Conservation (phyloP, 139 green algal species). For the Closterium sp. region DNA sequence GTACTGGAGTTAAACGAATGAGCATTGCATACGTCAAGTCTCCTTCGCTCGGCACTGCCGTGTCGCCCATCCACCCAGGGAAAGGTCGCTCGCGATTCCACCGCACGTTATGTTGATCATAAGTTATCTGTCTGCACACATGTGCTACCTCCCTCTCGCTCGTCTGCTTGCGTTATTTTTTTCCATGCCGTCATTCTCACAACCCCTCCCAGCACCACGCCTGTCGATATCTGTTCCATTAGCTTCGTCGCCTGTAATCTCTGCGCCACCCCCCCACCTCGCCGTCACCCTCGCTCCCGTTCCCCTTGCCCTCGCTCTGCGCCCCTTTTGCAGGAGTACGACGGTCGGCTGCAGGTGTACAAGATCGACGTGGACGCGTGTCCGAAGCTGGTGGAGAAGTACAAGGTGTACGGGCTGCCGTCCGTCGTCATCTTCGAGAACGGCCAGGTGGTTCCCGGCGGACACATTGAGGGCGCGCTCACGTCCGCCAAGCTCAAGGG, state of each 20-base stretch:
- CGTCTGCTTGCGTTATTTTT: too few relatives aligned
- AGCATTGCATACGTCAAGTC: not conserved
- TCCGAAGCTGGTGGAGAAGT: conserved; percentile 80
- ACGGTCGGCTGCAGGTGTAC: conserved; percentile 80
- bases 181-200: not conserved
- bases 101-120: too few relatives aligned
- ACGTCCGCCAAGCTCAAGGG: conserved; percentile 67
- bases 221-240: not conserved
- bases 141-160: too few relatives aligned
- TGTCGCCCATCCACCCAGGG: not conserved
- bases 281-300: not conserved
- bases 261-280: not conserved
- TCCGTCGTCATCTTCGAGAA: conserved; percentile 90
- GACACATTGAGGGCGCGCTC: conserved; percentile 83
- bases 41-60: not conserved
- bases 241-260: not conserved
- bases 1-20: not conserved
- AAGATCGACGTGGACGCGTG: conserved; percentile 89
- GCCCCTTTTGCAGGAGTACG: conserved; percentile 31
- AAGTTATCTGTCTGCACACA: too few relatives aligned
- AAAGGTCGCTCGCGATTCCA: not conserved
- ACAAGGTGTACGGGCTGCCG: conserved; percentile 93
- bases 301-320: not conserved
- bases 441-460: conserved; percentile 70
- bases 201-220: not conserved